These are phyloP conservation scores for Termitomyces sp. DNA, from an alignment of 768 basidiomycete genomes.

Conservation along the genomic window DNA sequence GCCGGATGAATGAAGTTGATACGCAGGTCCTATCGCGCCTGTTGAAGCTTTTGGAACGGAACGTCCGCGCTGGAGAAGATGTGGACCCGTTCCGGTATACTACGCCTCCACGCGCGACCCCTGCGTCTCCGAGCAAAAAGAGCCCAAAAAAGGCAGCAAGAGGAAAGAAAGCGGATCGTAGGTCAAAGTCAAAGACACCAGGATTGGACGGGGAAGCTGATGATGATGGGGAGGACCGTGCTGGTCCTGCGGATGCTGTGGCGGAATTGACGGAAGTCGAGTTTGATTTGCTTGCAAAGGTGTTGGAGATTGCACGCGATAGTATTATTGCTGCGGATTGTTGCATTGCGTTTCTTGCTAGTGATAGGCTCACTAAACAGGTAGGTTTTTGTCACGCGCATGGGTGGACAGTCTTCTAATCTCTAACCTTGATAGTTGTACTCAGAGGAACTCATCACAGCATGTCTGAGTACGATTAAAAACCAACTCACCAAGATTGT, in stretches of 20 bases:
- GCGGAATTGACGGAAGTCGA: conserved; percentile 39
- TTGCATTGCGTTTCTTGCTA: conserved; percentile 71
- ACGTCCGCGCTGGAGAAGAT: conserved; percentile 72
- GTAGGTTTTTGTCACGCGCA: conserved; percentile 30
- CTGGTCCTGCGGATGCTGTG: conserved; percentile 14
- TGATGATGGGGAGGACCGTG: conserved; percentile 23
- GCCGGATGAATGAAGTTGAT: conserved; percentile 68
- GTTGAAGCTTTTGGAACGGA: conserved; percentile 76
- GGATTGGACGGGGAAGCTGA: conserved; percentile 27
- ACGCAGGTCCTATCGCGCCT: conserved; percentile 56
- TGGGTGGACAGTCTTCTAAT: not conserved
- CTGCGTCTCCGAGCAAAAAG: conserved; percentile 49
- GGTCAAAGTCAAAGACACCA: conserved; percentile 43
- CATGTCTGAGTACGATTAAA: conserved; percentile 74
- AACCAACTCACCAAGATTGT: conserved; percentile 76
- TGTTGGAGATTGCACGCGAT: conserved; percentile 62
- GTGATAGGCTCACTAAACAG: conserved; percentile 83
- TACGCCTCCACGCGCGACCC: conserved; percentile 17
- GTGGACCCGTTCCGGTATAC: conserved; percentile 60
- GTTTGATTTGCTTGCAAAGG: conserved; percentile 45
- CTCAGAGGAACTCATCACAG: conserved; percentile 88
- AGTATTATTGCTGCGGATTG: conserved; percentile 84
- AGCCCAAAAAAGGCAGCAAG: conserved; percentile 38
- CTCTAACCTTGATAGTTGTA: conserved; percentile 55
- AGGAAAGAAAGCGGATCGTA: conserved; percentile 33